Evolutionary conservation across 345 rosid species (phyloP), one percentile per base, ranked within the genome.

Genomic region (Aquilaria yunnanensis): DNA sequence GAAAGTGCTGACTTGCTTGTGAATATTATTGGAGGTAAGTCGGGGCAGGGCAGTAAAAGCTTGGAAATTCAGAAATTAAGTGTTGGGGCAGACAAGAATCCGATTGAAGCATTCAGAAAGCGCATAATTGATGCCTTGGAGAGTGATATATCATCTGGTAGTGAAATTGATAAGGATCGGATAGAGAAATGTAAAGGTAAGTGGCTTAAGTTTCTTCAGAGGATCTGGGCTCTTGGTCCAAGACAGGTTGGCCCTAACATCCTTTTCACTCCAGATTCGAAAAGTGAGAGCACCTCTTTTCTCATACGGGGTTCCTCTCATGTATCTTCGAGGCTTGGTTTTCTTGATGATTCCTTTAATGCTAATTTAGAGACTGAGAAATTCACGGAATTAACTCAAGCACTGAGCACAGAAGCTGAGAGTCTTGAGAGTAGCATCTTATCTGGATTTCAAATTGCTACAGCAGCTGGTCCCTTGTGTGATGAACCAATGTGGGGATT

Each of bases 401-500:
- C 78, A 54, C 66, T 89, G 61, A 57, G 59, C 10, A 57, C 58
- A 51, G 94, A 90, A 77, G 86, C 84, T 12, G 70, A 76, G 59
- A 70, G 74, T 74, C 94, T 93, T 37, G 83, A 81, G 55, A 90
- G 86, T 84, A 85, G 88, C 70, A 72, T 93, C 9, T 69, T 88
- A 53, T 88, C 97, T 0, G 96, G 96, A 37, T 93, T 93, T 75
- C 96, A 90, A 70, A 72, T 93, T 51, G 95, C 96, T 14, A 77
- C 97, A 31, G 90, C 85, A 32, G 79, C 95, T 65, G 98, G 96
- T 12, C 98, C 92, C 51, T 64, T 93, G 23, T 88, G 98, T 33
- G 97, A 90, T 48, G 98, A 90, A 65, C 92, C 94, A 13, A 77
- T 92, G 86, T 85, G 98, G 97, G 97, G 98, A 50, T 68, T 93